Evolutionary conservation across 805 yeast species (phyloP), one percentile per base, ranked within the genome.

Genomic region (Zygosaccharomyces rouxii): DNA sequence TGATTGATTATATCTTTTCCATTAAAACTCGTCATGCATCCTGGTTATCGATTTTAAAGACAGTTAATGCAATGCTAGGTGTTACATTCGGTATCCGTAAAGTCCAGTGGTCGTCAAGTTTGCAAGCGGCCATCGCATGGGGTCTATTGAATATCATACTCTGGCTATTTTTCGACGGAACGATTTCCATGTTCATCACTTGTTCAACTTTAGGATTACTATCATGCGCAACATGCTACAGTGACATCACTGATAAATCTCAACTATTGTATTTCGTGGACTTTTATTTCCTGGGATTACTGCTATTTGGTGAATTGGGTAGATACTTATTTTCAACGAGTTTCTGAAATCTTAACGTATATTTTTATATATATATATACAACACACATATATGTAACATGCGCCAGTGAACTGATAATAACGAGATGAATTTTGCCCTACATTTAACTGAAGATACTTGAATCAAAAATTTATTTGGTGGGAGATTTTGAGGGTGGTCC

Each of bases 221-320:
- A 3, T 49, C 55, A 7, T 57, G 64, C 39, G 48, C 45, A 5
- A 54, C 58, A 26, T 52, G 59, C 39, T 58, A 58, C 46, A 40
- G 48, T 5, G 59, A 56, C 18, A 50, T 58, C 19, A 55, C 55
- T 16, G 62, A 62, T 23, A 47, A 30, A 29, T 52, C 50, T 31
- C 63, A 35, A 53, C 54, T 47, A 46, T 50, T 56, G 26, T 69
- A 55, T 47, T 57, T 58, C 55, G 63, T 57, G 56, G 70, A 86
- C 61, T 81, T 82, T 67, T 78, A 80, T 62, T 84, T 83, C 67
- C 73, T 83, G 55, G 84, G 86, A 0, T 69, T 79, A 41, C 71
- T 84, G 35, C 73, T 84, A 22, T 82, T 84, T 66, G 89, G 90
- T 16, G 83, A 83, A 62, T 59, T 84, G 46, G 87, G 88, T 13